Evolutionary conservation across 2,329 filamentous ascomycete genomes (phyloP).

Genomic region (Epichloe scottii): DNA sequence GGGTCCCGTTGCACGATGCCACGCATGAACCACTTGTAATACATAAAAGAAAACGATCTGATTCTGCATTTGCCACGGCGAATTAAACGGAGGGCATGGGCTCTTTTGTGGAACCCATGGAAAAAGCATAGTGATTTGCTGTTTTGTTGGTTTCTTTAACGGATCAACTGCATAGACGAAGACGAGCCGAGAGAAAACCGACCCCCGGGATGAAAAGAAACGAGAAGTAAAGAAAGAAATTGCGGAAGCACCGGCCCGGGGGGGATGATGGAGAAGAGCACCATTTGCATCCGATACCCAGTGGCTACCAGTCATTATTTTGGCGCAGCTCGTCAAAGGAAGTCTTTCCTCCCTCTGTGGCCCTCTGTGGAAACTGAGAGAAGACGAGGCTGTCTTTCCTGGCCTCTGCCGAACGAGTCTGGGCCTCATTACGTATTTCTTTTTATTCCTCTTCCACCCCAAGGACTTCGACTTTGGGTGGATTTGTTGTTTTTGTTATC

Average conservation of each 20-base stretch:
- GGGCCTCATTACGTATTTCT: not conserved
- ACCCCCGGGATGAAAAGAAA: not conserved
- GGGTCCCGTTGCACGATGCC: constrained; percentile 4
- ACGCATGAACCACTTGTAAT: not conserved
- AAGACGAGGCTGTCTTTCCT: not conserved
- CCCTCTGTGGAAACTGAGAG: not conserved
- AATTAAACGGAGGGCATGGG: not conserved
- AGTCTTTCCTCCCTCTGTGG: not conserved
- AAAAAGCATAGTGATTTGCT: not conserved
- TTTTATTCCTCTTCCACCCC: not conserved
- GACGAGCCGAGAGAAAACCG: not conserved
- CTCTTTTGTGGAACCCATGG: not conserved
- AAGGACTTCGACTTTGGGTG: not conserved
- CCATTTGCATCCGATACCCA: constrained; percentile 1
- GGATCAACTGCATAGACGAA: not conserved
- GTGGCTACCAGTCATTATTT: not conserved
- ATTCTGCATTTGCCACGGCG: constrained; percentile 1
- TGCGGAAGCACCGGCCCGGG: not conserved
- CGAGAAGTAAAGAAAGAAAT: not conserved
- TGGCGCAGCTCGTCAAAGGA: not conserved
- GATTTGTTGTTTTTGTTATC: not conserved
- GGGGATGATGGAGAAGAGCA: not conserved
- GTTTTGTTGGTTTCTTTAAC: not conserved
- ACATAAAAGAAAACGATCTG: not conserved
- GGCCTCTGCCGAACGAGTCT: not conserved